These are phyloP conservation scores for Plasmodium falciparum DNA, from an alignment of 169 alveolate species.

Conservation along the genomic window DNA sequence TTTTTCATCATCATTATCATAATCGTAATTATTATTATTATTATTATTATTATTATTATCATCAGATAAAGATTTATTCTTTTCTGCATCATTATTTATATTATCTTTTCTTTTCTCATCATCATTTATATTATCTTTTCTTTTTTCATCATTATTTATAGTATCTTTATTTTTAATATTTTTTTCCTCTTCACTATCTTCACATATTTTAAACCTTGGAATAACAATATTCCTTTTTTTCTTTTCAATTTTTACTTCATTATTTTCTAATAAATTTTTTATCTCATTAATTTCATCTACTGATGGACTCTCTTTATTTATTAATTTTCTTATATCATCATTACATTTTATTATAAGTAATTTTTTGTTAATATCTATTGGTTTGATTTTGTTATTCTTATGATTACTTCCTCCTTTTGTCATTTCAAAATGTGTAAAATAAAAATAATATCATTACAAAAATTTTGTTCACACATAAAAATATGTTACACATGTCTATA, in stretches of 20 bases:
- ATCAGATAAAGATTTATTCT: no score
- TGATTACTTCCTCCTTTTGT: slow-evolving; percentile 34
- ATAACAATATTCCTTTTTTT: slow-evolving; percentile 66
- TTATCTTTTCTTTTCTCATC: not conserved
- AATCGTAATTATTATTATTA: no score
- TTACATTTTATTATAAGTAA: slow-evolving; percentile 31
- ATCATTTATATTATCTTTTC: no score
- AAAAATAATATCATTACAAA: slow-evolving; percentile 15
- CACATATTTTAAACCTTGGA: slow-evolving; percentile 74
- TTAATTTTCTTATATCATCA: slow-evolving; percentile 59
- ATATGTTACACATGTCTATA: not conserved
- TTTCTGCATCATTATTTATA: no score
- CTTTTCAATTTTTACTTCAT: slow-evolving; percentile 30
- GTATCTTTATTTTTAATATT: slow-evolving; percentile 1
- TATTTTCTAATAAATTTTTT: slow-evolving; percentile 43
- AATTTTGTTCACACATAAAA: no score
- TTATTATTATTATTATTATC: no score
- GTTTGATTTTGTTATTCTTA: slow-evolving; percentile 19
- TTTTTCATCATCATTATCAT: not conserved
- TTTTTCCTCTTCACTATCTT: slow-evolving; percentile 9
- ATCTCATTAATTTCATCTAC: slow-evolving; percentile 33
- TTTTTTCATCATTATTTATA: not conserved
- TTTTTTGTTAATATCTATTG: slow-evolving; percentile 42
- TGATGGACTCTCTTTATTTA: slow-evolving; percentile 60
- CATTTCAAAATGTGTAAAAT: not conserved